A percentile compares a stretch with the other conserved stretches of the same genome.
Conservation (phyloP, 176 grass and related monocot genomes). For the Eremochloa ophiuroides region DNA sequence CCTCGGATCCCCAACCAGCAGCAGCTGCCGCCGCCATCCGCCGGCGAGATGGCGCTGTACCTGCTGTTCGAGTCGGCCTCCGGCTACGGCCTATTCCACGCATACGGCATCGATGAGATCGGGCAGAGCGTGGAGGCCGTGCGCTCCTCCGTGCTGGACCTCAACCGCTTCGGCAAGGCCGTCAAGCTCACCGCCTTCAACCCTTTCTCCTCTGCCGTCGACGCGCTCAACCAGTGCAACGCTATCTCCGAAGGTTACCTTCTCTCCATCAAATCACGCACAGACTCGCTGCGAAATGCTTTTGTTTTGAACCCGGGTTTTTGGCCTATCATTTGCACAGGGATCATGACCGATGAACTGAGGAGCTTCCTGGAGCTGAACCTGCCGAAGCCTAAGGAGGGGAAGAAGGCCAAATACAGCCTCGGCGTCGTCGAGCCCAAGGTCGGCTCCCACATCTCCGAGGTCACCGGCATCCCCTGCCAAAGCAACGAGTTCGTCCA, state of each 20-base stretch:
- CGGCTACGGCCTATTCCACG: slow-evolving; percentile 75
- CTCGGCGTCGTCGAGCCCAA: slow-evolving; percentile 82
- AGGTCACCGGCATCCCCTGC: slow-evolving; percentile 74
- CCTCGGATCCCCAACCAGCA: neutral
- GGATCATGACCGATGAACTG: slow-evolving; percentile 83
- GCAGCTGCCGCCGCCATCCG: slow-evolving; percentile 5
- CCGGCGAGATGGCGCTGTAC: slow-evolving; percentile 63
- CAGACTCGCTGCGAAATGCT: neutral
- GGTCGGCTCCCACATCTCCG: slow-evolving; percentile 79
- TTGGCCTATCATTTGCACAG: slow-evolving; percentile 9
- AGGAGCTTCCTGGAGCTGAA: slow-evolving; percentile 87
- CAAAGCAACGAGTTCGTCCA: slow-evolving; percentile 83
- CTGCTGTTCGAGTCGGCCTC: slow-evolving; percentile 76
- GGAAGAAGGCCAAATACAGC: slow-evolving; percentile 87
- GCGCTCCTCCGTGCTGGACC: slow-evolving; percentile 61
- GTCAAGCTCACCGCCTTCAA: slow-evolving; percentile 83
- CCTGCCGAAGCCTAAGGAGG: slow-evolving; percentile 73
- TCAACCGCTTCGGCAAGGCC: slow-evolving; percentile 80
- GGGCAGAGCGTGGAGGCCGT: slow-evolving; percentile 76
- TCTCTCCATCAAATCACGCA: no score
- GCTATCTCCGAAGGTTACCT: slow-evolving; percentile 67
- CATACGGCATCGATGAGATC: slow-evolving; percentile 77
- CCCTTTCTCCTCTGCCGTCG: slow-evolving; percentile 73
- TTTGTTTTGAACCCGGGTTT: neutral
- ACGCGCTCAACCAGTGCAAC: slow-evolving; percentile 89